Evolutionary conservation across 306 rosid species (phyloP).

Genomic region (Gleditsia sinensis): DNA sequence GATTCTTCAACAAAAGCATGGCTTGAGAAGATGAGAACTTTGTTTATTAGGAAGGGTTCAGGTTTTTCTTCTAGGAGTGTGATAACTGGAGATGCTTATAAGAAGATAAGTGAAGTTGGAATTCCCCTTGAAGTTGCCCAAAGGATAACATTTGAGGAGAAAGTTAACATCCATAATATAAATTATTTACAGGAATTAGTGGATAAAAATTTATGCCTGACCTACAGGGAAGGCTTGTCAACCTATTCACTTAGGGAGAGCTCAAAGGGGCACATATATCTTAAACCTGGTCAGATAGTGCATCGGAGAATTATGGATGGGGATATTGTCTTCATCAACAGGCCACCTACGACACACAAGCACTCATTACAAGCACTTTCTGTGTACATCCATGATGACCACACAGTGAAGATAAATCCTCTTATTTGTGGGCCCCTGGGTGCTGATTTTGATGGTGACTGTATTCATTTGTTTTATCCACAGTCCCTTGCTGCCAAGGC

Average conservation of each 20-base stretch:
- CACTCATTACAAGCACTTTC: constrained; percentile 90
- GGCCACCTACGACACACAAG: constrained; percentile 96
- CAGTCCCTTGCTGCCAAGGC: constrained; percentile 93
- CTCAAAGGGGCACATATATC: constrained; percentile 77
- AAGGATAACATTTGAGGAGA: constrained; percentile 86
- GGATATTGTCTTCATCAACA: constrained; percentile 82
- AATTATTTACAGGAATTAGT: constrained; percentile 75
- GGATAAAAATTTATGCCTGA: constrained; percentile 72
- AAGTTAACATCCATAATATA: constrained; percentile 69
- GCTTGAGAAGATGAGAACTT: constrained; percentile 90
- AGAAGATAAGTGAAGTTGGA: constrained; percentile 82
- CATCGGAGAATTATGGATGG: constrained; percentile 96
- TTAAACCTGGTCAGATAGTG: constrained; percentile 81
- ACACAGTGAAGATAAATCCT: constrained; percentile 90
- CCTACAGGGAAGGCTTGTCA: constrained; percentile 73
- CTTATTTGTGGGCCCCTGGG: constrained; percentile 92
- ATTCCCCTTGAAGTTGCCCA: constrained; percentile 86
- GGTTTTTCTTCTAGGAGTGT: constrained; percentile 98
- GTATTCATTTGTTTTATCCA: constrained; percentile 88
- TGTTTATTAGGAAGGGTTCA: constrained; percentile 88
- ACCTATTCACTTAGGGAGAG: constrained; percentile 90
- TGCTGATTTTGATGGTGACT: constrained; percentile 97
- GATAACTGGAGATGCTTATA: constrained; percentile 93
- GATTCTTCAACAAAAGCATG: constrained; percentile 82
- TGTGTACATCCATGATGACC: constrained; percentile 85